Evolutionary conservation across 352 stramenopile genomes (phyloP), one percentile per base, ranked within the genome.

Genomic region (Pythium dissotocum): DNA sequence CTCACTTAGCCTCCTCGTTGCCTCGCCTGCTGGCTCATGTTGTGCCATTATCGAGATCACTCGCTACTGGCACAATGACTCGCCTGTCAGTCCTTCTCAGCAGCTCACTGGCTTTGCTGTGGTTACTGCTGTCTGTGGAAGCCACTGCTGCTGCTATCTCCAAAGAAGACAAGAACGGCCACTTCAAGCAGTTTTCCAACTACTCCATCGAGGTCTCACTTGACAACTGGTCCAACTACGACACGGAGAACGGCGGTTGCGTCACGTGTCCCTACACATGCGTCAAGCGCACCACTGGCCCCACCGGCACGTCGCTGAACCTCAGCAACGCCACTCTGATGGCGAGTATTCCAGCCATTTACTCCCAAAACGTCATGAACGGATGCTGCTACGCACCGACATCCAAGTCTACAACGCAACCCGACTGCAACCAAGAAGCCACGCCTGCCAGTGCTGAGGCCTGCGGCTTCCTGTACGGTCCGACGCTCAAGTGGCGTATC

Each of bases 191-290:
- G 72, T 82, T 74, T 35, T 69, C 86, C 2, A 66, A 72, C 54
- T 94, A 90, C 75, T 55, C 72, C 51, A 87, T 94, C 69, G 82
- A 92, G n/a, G 87, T 94, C 60, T 72, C 56, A 32, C 89, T 86
- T 48, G 75, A 70, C 18, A 81, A 90, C 61, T 95, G 88, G 88
- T 89, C 78, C 67, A 95, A 95, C 77, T 93, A 90, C 77, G 82
- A 85, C 35, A 35, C 72, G 4, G 84, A 93, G 18, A 83, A 75
- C 35, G 79, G 88, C 53, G 88, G 88, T 58, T 94, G 88, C 65
- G 84, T 94, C 44, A 95, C 88, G 52, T 95, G 88, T 42, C 88
- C 88, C 2, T 95, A 94, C 77, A 94, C 88, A 58, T 95, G 88
- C 68, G 79, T 96, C 46, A 82, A 85, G 53, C 85, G 79, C 30